Percentiles rank a stretch among this genome's conserved stretches.
Conservation (phyloP, 345 rosid species). For the Eucalyptus viminalis region DNA sequence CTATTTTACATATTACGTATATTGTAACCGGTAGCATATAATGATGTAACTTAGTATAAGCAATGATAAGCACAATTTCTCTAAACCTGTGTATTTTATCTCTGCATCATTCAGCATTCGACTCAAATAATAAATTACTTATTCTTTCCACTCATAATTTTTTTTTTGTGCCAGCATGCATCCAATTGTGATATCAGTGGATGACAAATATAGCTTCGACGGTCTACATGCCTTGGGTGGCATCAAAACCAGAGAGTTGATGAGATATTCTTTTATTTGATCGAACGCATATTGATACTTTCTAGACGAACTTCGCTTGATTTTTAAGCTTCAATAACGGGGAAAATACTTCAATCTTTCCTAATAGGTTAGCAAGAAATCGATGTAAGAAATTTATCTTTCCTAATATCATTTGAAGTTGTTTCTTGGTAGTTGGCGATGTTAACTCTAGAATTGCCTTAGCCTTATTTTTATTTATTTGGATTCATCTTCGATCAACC, state of each 20-base stretch:
- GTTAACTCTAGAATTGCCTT: background rate
- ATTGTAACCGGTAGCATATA: background rate
- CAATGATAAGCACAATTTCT: background rate
- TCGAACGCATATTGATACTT: background rate
- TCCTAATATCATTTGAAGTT: background rate
- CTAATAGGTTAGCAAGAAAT: background rate
- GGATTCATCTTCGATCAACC: background rate
- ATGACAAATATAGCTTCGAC: background rate
- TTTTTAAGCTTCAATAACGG: background rate
- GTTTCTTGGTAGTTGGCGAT: background rate
- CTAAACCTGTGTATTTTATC: too few relatives aligned
- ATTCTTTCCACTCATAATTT: background rate
- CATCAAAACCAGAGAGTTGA: background rate
- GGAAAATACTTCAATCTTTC: background rate
- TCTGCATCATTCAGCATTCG: background rate
- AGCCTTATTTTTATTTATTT: background rate
- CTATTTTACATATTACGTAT: too few relatives aligned
- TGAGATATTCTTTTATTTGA: background rate
- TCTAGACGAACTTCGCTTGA: background rate
- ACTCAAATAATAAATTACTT: background rate
- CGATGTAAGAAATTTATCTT: background rate
- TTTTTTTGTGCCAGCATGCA: background rate
- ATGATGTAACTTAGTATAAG: background rate
- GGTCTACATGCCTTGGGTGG: background rate
- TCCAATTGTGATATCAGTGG: background rate